A percentile compares a stretch with the other conserved stretches of the same genome.
Evolutionary conservation across 768 basidiomycete species (phyloP).

Genomic region (Psilocybe azurescens): DNA sequence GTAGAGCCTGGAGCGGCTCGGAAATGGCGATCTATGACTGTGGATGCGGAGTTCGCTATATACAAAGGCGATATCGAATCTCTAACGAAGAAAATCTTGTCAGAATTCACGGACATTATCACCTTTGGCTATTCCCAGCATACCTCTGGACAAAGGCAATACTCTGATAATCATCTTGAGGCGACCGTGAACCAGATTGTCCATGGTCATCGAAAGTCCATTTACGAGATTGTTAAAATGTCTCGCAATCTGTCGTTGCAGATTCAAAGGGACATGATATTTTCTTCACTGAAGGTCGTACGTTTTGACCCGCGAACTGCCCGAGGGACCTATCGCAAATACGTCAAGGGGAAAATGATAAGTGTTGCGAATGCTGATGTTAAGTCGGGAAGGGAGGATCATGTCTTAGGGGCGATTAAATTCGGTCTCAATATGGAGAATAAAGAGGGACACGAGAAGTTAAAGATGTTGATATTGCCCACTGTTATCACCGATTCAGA

Average conservation of each 20-base stretch:
- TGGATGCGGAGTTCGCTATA: not conserved
- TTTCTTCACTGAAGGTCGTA: not conserved
- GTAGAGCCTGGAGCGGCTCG: slow-evolving; percentile 5
- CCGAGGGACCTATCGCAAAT: not conserved
- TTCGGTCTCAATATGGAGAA: slow-evolving; percentile 13
- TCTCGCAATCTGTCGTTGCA: slow-evolving; percentile 8
- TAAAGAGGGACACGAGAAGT: slow-evolving; percentile 3
- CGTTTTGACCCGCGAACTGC: slow-evolving; percentile 1
- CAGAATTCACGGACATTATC: not conserved
- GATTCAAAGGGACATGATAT: slow-evolving; percentile 7
- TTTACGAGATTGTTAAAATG: not conserved
- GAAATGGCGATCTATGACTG: slow-evolving; percentile 16
- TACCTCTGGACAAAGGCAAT: not conserved
- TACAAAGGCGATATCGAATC: not conserved
- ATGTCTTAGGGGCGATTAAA: slow-evolving; percentile 12
- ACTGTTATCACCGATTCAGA: not conserved
- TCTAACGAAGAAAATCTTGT: not conserved
- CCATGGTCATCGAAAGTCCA: not conserved
- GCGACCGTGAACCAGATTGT: not conserved
- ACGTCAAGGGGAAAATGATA: not conserved
- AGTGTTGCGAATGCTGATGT: slow-evolving; percentile 6
- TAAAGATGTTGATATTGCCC: not conserved
- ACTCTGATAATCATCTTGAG: not conserved
- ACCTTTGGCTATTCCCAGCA: not conserved
- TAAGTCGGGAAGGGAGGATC: not conserved